Evolutionary conservation across 2,329 filamentous ascomycete species (phyloP).

Genomic region (Samsoniella hepiali): DNA sequence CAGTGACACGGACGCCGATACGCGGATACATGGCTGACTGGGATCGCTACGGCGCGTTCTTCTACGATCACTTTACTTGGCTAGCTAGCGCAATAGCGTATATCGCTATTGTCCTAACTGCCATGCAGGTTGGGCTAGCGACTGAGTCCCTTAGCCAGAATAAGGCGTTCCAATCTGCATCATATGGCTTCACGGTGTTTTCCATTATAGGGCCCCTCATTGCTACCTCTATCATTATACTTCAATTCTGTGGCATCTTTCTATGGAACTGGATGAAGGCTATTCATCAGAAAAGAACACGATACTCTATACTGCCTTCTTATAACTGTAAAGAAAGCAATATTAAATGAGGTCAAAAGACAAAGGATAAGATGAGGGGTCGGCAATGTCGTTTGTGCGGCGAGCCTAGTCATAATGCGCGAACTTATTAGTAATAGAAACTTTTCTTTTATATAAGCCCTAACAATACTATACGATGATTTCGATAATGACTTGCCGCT

Average conservation of each 20-base stretch:
- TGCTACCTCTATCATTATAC: neutral
- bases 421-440: no score
- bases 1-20: neutral
- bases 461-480: no score
- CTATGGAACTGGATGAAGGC: neutral
- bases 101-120: conserved; percentile 40
- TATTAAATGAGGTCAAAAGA: no score
- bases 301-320: neutral
- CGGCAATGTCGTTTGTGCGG: no score
- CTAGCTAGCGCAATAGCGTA: conserved; percentile 27
- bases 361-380: no score
- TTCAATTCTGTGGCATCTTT: neutral
- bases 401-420: no score
- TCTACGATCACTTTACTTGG: conserved; percentile 38
- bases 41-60: neutral
- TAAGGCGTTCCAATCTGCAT: conserved; percentile 40
- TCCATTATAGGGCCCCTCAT: conserved; percentile 39
- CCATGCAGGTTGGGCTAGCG: conserved; percentile 48
- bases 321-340: no score
- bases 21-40: neutral
- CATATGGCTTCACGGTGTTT: conserved; percentile 48
- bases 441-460: no score
- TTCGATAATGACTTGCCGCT: no score
- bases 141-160: conserved; percentile 33
- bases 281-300: neutral